Conservation (phyloP, 305 asterid genomes). For the Solanum aculeatissimum region DNA sequence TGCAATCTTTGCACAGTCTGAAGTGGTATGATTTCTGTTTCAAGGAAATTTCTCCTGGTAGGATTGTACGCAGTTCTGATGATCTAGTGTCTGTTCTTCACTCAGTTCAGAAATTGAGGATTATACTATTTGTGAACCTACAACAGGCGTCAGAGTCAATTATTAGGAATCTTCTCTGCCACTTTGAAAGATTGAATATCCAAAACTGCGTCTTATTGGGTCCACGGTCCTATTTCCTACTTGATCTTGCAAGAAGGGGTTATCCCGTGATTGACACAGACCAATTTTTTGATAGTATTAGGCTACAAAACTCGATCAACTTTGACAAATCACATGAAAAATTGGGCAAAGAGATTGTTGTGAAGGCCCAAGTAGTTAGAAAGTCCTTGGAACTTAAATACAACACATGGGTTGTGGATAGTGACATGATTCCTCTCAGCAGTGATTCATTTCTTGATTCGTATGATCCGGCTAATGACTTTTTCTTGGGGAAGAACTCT, state of each 20-base stretch:
- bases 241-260: slow-evolving; percentile 80
- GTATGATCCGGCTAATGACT: slow-evolving; percentile 23
- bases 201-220: slow-evolving; percentile 56
- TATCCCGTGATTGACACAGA: slow-evolving; percentile 50
- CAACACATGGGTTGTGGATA: slow-evolving; percentile 40
- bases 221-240: slow-evolving; percentile 29
- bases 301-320: slow-evolving; percentile 22
- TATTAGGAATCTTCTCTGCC: slow-evolving; percentile 65
- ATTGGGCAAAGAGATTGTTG: slow-evolving; percentile 31
- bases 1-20: slow-evolving; percentile 45
- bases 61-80: slow-evolving; percentile 31
- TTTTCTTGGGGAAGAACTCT: slow-evolving; percentile 35
- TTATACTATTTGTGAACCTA: slow-evolving; percentile 42
- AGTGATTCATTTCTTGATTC: slow-evolving; percentile 30
- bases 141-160: slow-evolving; percentile 36
- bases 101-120: slow-evolving; percentile 34
- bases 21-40: slow-evolving; percentile 86
- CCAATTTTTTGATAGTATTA: slow-evolving; percentile 22
- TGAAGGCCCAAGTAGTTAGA: slow-evolving; percentile 33
- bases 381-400: slow-evolving; percentile 55
- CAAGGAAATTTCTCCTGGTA: slow-evolving; percentile 39
- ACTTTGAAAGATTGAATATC: slow-evolving; percentile 50
- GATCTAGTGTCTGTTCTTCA: slow-evolving; percentile 41
- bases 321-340: slow-evolving; percentile 29
- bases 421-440: slow-evolving; percentile 46